A percentile compares a stretch with the other conserved stretches of the same genome.
phyloP scores from a whole-genome alignment of 2,329 filamentous ascomycete species.

The Periconia sp. region DNA sequence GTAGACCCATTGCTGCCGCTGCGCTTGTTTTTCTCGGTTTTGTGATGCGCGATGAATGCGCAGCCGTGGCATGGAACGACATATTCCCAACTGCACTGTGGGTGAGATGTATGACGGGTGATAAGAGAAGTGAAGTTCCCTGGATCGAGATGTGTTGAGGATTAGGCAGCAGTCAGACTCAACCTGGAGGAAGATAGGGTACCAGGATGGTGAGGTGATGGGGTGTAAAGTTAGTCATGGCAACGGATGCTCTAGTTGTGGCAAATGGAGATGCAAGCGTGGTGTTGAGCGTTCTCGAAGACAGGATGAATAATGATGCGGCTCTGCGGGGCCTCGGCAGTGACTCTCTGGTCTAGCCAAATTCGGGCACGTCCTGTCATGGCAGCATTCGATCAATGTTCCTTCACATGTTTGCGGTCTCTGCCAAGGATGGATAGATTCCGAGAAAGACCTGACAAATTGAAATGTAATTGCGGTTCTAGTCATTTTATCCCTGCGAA shows the following conservation, averaged over 20 bases:
- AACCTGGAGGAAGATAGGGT: constrained; percentile 8
- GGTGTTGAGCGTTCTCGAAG: constrained; percentile 9
- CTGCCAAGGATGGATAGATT: no score
- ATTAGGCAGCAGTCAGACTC: constrained; percentile 3
- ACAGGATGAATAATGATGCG: constrained; percentile 1
- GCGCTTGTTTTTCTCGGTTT: constrained; percentile 26
- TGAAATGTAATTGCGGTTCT: no score
- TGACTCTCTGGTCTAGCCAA: constrained; percentile 7
- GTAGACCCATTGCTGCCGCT: constrained; percentile 28
- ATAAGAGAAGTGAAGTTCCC: neutral
- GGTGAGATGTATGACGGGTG: neutral
- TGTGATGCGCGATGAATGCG: constrained; percentile 34
- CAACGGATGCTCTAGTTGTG: constrained; percentile 21
- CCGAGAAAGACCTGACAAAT: no score
- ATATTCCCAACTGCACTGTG: constrained; percentile 17
- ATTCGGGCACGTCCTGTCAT: neutral
- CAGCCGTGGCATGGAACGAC: constrained; percentile 33
- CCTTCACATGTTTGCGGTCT: no score
- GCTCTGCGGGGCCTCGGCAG: neutral
- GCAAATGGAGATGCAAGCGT: constrained; percentile 19
- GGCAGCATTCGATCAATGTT: no score
- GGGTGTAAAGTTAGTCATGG: constrained; percentile 15
- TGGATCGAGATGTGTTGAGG: neutral
- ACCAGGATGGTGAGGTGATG: neutral
- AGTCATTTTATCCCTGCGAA: no score